Conservation (phyloP, 1,284 basidiomycete genomes). For the Papiliotrema nemorosa region DNA sequence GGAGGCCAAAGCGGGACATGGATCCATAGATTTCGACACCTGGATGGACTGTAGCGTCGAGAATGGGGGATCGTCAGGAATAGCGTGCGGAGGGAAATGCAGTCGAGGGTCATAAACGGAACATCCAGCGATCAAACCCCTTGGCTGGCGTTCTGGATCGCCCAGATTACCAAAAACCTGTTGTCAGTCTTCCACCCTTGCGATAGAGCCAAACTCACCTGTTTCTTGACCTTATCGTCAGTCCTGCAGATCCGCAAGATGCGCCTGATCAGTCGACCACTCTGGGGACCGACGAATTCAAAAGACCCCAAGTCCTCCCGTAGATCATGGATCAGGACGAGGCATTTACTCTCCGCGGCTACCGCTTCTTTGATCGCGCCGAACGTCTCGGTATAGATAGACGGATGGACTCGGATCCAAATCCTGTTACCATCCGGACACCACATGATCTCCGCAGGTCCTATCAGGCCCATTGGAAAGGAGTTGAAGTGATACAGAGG, state of each 20-base stretch:
- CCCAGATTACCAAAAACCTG: slow-evolving; percentile 68
- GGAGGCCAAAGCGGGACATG: slow-evolving; percentile 57
- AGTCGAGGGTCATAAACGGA: slow-evolving; percentile 68
- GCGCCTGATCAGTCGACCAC: slow-evolving; percentile 71
- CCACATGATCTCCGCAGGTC: slow-evolving; percentile 73
- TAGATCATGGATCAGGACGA: slow-evolving; percentile 65
- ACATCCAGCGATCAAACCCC: slow-evolving; percentile 71
- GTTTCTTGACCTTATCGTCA: slow-evolving; percentile 59
- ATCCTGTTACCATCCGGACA: slow-evolving; percentile 51
- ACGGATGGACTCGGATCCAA: slow-evolving; percentile 77
- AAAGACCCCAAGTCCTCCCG: slow-evolving; percentile 69
- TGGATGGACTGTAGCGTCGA: too few relatives aligned
- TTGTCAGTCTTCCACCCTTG: neutral
- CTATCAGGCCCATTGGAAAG: slow-evolving; percentile 69
- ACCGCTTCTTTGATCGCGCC: slow-evolving; percentile 54
- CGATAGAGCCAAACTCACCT: slow-evolving; percentile 50
- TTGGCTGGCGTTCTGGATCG: slow-evolving; percentile 62
- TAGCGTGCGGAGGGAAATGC: slow-evolving; percentile 28
- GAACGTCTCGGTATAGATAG: slow-evolving; percentile 60
- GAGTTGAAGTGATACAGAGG: slow-evolving; percentile 40
- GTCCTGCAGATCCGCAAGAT: slow-evolving; percentile 60
- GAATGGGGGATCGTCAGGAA: slow-evolving; percentile 2
- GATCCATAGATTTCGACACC: too few relatives aligned
- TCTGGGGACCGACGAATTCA: slow-evolving; percentile 79
- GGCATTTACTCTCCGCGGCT: neutral